Base-by-base conservation (phyloP, 164 flowering plant genomes). In the Kalanchoe fedtschenkoi region DNA sequence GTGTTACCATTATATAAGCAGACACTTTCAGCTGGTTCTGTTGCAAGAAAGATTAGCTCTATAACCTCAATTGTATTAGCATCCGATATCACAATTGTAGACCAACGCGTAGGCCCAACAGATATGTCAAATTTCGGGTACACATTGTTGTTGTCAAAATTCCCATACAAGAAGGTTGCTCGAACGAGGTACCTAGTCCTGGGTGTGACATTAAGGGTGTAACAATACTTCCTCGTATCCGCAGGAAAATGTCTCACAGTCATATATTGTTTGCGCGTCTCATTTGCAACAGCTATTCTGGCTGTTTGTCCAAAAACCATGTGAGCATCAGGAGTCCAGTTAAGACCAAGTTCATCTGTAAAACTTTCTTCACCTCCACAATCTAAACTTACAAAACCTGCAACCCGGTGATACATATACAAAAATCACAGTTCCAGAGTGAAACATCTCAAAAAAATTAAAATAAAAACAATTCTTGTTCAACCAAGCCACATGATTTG, bases 1-100 rank as follows among this genome's bases (percentile, higher is more conserved):
- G 97, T 91, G 38, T 91, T 80, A 30, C 97, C 99, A 82, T 91
- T 95, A 41, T 96, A 95, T 70, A 95, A 76, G 69, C 99, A 95
- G 34, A 89, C 83, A 66, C 91, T 82, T 57, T 86, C 67, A 26
- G 85, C 74, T 32, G 93, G 83, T 65, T 76, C 81, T 30, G 74
- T 53, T 61, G 99, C 95, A 77, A 89, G 76, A 67, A 95, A 87
- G 39, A 95, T 89, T 38, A 91, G 73, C 74, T 95, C 99, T 58
- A 60, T 61, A 28, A 63, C 34, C 74, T 91, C 91, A 46, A 89
- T 71, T 1, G 81, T 81, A 68, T 69, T 67, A 41, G 91, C 96
- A 80, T 95, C 97, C 9, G 95, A 89, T 46, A 95, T 86, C 34
- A 80, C 95, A 65, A 95, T 84, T 0, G 96, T 91, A 14, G 97